Base-by-base conservation (phyloP, 78 protist genomes). In the Carpediemonas membranifera region DNA sequence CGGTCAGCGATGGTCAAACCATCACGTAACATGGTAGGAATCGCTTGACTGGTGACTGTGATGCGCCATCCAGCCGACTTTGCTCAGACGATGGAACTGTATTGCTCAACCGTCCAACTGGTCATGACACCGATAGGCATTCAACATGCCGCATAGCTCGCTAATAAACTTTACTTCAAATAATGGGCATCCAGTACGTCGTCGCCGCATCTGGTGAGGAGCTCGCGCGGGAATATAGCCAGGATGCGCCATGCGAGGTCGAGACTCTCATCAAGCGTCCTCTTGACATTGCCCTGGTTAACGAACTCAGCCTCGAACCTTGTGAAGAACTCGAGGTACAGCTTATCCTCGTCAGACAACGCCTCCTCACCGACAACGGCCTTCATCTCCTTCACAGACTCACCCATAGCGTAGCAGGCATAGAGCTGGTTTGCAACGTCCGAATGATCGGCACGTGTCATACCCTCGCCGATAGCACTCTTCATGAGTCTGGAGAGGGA, bases 311-410 rank as follows among this genome's bases (percentile, higher is more conserved):
- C 34, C 83, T 96, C 99, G 68, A 92, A 96, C 84, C 90, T 79
- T 37, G 86, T 90, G 37, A 90, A 73, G 82, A 95, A 96, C 78
- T 93, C 97, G 35, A 96, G 76, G 82, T 89, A 92, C 19, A 91
- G 81, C 65, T 56, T 52, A 37, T 96, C 98, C 67, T 94, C 98
- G 1, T 77, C 21, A 11, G 95, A 59, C 47, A 96, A 82, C 24
- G 98, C 98, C 73, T 92, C 97, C 85, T 94, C 99, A 59, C 99
- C 99, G 63, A 96, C 96, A 62, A 96, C 98, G 41, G 99, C 96
- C 91, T 93, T 95, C 98, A 94, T 96, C 37, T 19, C 55, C 35
- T 70, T 78, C 33, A 83, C 94, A 36, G 94, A 98, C 68, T 86
- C 89, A 53, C 98, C 98, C 57, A 91, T 90, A 66, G 99, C 99